Conservation (phyloP, 306 rosid genomes). For the Abrus precatorius region DNA sequence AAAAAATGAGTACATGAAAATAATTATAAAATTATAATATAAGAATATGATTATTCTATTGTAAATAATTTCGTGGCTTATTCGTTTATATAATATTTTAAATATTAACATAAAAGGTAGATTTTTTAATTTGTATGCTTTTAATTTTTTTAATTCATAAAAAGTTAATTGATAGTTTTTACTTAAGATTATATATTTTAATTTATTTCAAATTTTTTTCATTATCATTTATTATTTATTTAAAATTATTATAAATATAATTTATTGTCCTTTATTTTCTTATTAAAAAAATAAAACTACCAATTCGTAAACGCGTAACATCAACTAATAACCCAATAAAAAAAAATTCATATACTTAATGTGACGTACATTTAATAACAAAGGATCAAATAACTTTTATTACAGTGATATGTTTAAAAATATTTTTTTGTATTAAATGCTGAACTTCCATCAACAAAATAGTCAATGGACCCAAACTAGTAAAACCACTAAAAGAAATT, state of each 20-base stretch:
- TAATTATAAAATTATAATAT: too few relatives aligned
- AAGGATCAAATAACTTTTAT: neutral
- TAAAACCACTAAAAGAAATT: neutral
- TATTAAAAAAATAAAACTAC: neutral
- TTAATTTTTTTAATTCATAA: too few relatives aligned
- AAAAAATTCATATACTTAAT: constrained; percentile 17
- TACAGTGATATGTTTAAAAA: neutral
- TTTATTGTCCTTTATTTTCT: constrained; percentile 2
- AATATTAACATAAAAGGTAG: too few relatives aligned
- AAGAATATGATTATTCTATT: too few relatives aligned
- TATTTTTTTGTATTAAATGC: neutral
- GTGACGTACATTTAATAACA: constrained; percentile 24
- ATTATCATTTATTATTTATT: neutral
- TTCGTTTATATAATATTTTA: too few relatives aligned
- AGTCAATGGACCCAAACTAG: neutral
- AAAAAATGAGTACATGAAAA: too few relatives aligned
- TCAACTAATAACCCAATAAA: constrained; percentile 10
- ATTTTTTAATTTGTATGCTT: too few relatives aligned
- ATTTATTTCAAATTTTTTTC: neutral
- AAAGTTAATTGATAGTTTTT: neutral
- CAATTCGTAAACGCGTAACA: neutral
- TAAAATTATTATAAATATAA: neutral
- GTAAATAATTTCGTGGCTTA: too few relatives aligned
- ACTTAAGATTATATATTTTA: neutral
- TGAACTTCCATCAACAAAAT: neutral